Conservation (phyloP, 352 stramenopile genomes). For the Phytopythium kandeliae region DNA sequence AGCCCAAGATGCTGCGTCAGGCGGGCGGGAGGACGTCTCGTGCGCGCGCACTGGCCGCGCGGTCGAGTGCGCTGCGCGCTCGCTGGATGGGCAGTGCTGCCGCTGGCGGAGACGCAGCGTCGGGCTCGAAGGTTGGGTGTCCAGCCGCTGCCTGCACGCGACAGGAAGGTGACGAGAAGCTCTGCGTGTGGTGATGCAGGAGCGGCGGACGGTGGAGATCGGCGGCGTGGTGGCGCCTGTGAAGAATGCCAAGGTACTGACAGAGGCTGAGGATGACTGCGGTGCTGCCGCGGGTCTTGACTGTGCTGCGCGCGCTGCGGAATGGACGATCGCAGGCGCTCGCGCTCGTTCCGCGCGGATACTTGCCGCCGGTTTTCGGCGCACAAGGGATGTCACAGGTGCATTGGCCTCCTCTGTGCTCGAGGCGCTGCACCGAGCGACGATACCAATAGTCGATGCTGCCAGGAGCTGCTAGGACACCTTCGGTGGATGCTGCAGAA, state of each 20-base stretch:
- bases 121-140: background rate
- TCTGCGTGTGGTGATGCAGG: background rate
- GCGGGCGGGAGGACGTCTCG: background rate
- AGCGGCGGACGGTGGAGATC: slow-evolving; percentile 44
- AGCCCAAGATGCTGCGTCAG: slow-evolving; percentile 1
- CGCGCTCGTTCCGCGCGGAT: slow-evolving; percentile 54
- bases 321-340: slow-evolving; percentile 18
- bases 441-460: background rate
- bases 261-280: too few relatives aligned
- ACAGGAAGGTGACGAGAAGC: background rate
- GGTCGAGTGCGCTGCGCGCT: background rate
- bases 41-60: background rate
- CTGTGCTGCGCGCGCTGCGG: too few relatives aligned
- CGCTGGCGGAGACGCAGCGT: background rate
- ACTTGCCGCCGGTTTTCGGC: slow-evolving; percentile 28
- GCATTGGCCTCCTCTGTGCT: background rate
- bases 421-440: too few relatives aligned
- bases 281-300: too few relatives aligned
- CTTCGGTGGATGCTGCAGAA: slow-evolving; percentile 88
- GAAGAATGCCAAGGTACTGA: slow-evolving; percentile 17
- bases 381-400: slow-evolving; percentile 41
- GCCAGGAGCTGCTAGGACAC: slow-evolving; percentile 61
- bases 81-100: background rate
- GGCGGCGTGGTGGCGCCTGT: slow-evolving; percentile 44
- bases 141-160: background rate